Conservation (phyloP, 2,329 filamentous ascomycete species). For the Sporothrix brasiliensis region DNA sequence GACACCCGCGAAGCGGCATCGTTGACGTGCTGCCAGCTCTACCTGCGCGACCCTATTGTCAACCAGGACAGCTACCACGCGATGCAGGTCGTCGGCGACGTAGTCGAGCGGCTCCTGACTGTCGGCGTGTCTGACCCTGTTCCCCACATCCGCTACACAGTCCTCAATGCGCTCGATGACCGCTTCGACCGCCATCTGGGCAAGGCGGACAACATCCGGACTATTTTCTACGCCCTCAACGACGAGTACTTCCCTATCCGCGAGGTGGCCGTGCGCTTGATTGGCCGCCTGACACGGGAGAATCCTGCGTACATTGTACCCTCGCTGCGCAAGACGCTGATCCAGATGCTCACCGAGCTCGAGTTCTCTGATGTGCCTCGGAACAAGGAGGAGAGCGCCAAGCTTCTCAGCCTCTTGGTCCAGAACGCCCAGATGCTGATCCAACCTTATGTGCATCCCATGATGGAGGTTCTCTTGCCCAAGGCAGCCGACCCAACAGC, state of each 20-base stretch:
- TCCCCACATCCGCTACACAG: slow-evolving; percentile 82
- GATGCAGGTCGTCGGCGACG: slow-evolving; percentile 94
- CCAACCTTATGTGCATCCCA: slow-evolving; percentile 94
- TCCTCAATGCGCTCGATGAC: slow-evolving; percentile 84
- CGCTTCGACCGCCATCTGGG: slow-evolving; percentile 96
- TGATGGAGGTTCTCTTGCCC: slow-evolving; percentile 90
- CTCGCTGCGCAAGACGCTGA: slow-evolving; percentile 88
- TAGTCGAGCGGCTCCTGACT: slow-evolving; percentile 94
- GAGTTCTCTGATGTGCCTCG: slow-evolving; percentile 93
- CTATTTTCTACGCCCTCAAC: slow-evolving; percentile 91
- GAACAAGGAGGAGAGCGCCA: slow-evolving; percentile 95
- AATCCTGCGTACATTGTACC: slow-evolving; percentile 99
- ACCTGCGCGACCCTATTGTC: slow-evolving; percentile 94
- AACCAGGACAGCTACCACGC: slow-evolving; percentile 97
- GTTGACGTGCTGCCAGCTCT: slow-evolving; percentile 95
- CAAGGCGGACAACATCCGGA: slow-evolving; percentile 95
- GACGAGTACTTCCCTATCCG: slow-evolving; percentile 91
- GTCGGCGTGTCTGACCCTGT: slow-evolving; percentile 93
- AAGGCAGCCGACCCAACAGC: slow-evolving; percentile 85
- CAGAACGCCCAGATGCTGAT: slow-evolving; percentile 91
- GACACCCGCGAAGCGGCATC: slow-evolving; percentile 93
- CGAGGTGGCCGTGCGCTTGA: slow-evolving; percentile 93
- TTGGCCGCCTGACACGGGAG: slow-evolving; percentile 84
- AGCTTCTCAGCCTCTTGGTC: slow-evolving; percentile 87
- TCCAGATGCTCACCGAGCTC: slow-evolving; percentile 93